Percentiles rank a stretch among this genome's conserved stretches.
Evolutionary conservation across 2,329 filamentous ascomycete species (phyloP).

Genomic region (Alternaria conjuncta): DNA sequence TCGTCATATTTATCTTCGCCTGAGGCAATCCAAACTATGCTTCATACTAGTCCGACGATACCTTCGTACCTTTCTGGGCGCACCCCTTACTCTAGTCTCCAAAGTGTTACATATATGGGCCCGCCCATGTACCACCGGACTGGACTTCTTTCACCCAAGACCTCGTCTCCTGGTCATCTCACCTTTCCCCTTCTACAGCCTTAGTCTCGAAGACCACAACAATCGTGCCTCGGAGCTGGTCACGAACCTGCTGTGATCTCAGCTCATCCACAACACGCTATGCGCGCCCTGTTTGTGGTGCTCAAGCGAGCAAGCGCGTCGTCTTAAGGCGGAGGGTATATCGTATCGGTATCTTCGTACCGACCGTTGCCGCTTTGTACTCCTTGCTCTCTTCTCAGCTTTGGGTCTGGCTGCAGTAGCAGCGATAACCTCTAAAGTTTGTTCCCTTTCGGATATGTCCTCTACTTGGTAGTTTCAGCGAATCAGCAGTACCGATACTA

Average conservation of each 20-base stretch:
- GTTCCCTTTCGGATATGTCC: not conserved
- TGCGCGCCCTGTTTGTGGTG: no score
- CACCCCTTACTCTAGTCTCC: not conserved
- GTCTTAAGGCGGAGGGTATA: no score
- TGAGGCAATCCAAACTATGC: no score
- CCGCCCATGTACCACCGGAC: not conserved
- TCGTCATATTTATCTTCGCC: not conserved
- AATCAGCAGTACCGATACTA: not conserved
- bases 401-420: no score
- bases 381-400: no score
- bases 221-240: not conserved
- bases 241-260: not conserved
- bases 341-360: no score
- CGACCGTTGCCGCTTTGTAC: no score
- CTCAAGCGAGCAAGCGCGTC: not conserved
- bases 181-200: not conserved
- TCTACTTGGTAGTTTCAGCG: not conserved
- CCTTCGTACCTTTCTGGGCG: not conserved
- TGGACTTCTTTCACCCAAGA: not conserved
- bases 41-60: not conserved
- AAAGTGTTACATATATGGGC: not conserved
- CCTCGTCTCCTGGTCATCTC: not conserved
- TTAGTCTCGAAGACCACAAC: not conserved
- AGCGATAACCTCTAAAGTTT: no score
- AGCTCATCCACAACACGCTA: not conserved